phyloP scores from a whole-genome alignment of 139 green algal genomes.

The Gonium pectorale region DNA sequence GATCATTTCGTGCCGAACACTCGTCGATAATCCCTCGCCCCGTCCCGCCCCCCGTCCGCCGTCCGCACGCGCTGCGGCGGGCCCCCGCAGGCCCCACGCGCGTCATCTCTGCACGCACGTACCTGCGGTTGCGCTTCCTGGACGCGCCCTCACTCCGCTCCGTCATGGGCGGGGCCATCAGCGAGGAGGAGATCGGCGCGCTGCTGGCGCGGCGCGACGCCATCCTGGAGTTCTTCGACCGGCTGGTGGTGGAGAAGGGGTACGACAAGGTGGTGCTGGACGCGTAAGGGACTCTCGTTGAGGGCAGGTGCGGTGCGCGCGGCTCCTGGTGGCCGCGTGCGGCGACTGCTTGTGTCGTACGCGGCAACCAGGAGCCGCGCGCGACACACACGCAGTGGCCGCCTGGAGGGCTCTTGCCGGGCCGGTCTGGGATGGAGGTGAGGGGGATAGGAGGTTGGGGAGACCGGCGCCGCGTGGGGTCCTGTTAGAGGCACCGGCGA shows the following conservation, averaged over 20 bases:
- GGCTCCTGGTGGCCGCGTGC: no score
- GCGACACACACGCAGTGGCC: no score
- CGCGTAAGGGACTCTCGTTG: conserved; percentile 19
- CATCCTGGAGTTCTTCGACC: conserved; percentile 83
- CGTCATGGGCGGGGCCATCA: conserved; percentile 62
- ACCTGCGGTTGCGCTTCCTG: conserved; percentile 81
- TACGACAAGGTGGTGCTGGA: conserved; percentile 72
- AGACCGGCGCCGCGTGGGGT: no score
- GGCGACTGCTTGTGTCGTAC: no score
- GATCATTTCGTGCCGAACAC: background rate
- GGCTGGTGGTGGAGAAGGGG: conserved; percentile 74
- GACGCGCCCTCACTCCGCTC: conserved; percentile 59
- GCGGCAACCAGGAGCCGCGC: no score
- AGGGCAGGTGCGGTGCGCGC: no score
- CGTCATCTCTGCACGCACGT: conserved; percentile 76
- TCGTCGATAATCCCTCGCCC: background rate
- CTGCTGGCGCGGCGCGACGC: conserved; percentile 67
- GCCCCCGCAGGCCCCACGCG: conserved; percentile 48
- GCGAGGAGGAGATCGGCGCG: conserved; percentile 63
- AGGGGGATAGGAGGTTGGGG: no score
- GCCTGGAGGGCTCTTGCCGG: no score
- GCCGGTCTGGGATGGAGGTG: no score
- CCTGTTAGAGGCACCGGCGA: no score
- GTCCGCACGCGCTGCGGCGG: background rate
- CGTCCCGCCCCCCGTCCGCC: background rate